Conservation (phyloP, 192 early-diverging fungal species). For the Dissophora globulifera region DNA sequence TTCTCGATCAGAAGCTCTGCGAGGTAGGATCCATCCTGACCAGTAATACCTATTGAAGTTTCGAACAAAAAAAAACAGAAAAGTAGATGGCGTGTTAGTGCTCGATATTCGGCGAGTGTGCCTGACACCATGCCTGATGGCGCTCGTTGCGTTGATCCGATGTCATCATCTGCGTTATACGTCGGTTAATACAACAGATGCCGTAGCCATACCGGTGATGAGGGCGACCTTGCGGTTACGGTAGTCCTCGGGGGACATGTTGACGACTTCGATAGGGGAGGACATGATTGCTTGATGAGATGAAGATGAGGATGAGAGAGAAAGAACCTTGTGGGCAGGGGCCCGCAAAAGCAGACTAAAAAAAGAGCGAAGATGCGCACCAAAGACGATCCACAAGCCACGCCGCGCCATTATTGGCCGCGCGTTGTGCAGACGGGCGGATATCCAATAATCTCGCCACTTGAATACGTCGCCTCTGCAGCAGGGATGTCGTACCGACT, state of each 20-base stretch:
- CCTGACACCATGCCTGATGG: too few relatives aligned
- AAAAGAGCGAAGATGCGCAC: neutral
- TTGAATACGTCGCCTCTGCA: too few relatives aligned
- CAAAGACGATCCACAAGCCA: too few relatives aligned
- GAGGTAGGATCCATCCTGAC: constrained; percentile 84
- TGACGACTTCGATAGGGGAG: constrained; percentile 52
- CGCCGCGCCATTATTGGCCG: too few relatives aligned
- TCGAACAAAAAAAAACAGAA: neutral
- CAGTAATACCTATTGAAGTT: constrained; percentile 73
- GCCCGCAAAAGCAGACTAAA: too few relatives aligned
- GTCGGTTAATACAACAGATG: too few relatives aligned
- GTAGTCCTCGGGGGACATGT: constrained; percentile 66
- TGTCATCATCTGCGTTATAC: too few relatives aligned
- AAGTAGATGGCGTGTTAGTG: too few relatives aligned
- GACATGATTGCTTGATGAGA: constrained; percentile 20
- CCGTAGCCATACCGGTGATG: constrained; percentile 73
- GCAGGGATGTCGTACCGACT: too few relatives aligned
- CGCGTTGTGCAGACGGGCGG: too few relatives aligned
- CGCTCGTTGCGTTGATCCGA: neutral
- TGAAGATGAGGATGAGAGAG: constrained; percentile 7
- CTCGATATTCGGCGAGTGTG: too few relatives aligned
- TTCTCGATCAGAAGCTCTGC: constrained; percentile 77
- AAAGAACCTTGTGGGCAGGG: neutral
- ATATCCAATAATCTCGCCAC: too few relatives aligned
- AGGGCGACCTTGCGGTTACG: constrained; percentile 69